phyloP scores from a whole-genome alignment of 768 basidiomycete species.

The Gymnopilus junonius region DNA sequence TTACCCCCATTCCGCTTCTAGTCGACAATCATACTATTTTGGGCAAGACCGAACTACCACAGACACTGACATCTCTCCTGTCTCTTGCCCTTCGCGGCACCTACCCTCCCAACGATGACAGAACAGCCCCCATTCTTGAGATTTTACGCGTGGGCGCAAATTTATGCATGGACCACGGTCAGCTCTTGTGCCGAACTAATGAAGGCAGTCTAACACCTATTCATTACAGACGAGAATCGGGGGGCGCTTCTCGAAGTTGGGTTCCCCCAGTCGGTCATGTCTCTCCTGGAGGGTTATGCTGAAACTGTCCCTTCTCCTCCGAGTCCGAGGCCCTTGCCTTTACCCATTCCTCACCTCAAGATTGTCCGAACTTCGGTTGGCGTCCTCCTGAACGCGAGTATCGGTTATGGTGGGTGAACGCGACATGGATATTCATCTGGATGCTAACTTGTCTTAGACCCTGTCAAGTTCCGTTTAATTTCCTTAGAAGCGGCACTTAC shows the following conservation, averaged over 20 bases:
- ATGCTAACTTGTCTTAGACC: constrained; percentile 47
- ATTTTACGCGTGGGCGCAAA: constrained; percentile 82
- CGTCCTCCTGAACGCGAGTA: constrained; percentile 75
- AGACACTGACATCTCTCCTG: constrained; percentile 65
- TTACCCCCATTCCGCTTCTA: constrained; percentile 30
- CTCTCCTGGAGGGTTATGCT: constrained; percentile 71
- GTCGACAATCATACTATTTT: constrained; percentile 75
- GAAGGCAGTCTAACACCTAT: not conserved
- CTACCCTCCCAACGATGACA: constrained; percentile 46
- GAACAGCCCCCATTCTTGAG: constrained; percentile 61
- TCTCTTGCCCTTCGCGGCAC: constrained; percentile 55
- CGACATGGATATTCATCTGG: not conserved
- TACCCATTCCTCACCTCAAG: constrained; percentile 67
- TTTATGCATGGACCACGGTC: constrained; percentile 84
- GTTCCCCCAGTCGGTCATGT: constrained; percentile 68
- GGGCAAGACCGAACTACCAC: constrained; percentile 67
- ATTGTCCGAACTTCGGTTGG: constrained; percentile 81
- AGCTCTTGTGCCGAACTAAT: constrained; percentile 21
- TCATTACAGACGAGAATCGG: constrained; percentile 70
- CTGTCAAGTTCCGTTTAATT: constrained; percentile 68
- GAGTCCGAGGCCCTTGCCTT: constrained; percentile 44
- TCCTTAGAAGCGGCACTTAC: constrained; percentile 72
- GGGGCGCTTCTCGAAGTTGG: constrained; percentile 70
- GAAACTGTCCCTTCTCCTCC: constrained; percentile 45
- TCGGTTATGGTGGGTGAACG: constrained; percentile 67